phyloP scores from a whole-genome alignment of 2,329 filamentous ascomycete genomes.

The Microdochium paspali region DNA sequence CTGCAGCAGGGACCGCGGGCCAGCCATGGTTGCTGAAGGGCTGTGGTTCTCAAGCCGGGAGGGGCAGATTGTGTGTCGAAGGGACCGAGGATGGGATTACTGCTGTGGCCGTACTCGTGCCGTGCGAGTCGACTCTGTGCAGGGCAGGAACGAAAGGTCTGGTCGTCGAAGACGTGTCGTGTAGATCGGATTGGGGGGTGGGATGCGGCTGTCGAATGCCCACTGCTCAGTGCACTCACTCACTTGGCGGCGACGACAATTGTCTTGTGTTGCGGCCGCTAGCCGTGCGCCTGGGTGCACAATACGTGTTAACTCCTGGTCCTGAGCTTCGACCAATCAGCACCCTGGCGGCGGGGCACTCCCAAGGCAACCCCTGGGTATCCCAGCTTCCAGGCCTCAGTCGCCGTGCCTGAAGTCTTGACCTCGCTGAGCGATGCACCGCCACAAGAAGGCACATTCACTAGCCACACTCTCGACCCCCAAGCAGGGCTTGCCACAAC shows the following conservation, averaged over 20 bases:
- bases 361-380: background rate
- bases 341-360: too few species aligned
- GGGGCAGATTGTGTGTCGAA: too few species aligned
- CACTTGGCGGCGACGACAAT: background rate
- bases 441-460: too few species aligned
- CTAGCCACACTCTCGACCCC: too few species aligned
- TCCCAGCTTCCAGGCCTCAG: too few species aligned
- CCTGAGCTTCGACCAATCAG: background rate
- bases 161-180: background rate
- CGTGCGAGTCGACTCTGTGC: background rate
- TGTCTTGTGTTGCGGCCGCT: background rate
- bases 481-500: background rate
- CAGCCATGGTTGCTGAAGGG: slow-evolving; percentile 31
- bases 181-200: background rate
- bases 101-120: background rate
- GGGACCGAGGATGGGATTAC: too few species aligned
- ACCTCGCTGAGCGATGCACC: too few species aligned
- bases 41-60: too few species aligned
- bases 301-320: slow-evolving; percentile 1
- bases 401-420: too few species aligned
- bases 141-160: background rate
- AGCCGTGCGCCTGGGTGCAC: background rate
- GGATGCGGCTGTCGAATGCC: background rate
- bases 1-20: slow-evolving; percentile 43
- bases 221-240: background rate